Base-by-base conservation (phyloP, 2,329 filamentous ascomycete genomes). In the Paecilomyces variotii region DNA sequence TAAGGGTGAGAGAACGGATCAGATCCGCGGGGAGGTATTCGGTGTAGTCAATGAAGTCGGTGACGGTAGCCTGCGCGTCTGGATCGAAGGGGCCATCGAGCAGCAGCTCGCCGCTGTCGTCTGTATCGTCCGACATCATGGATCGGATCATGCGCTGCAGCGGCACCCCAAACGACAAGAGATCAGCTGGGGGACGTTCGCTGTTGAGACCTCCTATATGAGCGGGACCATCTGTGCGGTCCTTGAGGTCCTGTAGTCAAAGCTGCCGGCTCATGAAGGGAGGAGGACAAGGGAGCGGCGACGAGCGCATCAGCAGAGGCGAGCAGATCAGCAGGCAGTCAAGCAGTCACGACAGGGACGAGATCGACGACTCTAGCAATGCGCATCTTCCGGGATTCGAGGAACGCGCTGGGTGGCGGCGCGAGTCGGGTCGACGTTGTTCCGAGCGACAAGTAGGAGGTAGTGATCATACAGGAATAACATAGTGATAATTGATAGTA, bases 1-100 rank as follows among this genome's bases (percentile, higher is more conserved):
- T 85, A 59, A 87, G 77, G 56, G 81, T 84, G 57, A 87, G 74
- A 62, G 84, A 86, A 65, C 85, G 84, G 59, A 82, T 79, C 26
- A 87, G 76, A 68, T 87, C 84, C 9, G 84, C 83, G 34, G 85
- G 85, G 59, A 86, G 85, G 76, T 85, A 86, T 73, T 87, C 85
- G 62, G 85, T 87, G 73, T 87, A 87, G 71, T 87, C 84, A 59
- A 87, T 82, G 71, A 85, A 87, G 70, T 87, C 85, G 63, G 84
- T 86, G 53, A 87, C 82, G 27, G 84, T 86, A 34, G 84, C 82
- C 68, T 87, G 84, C 58, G 84, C 82, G 67, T 87, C 85, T 34
- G 85, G 84, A 67, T 87, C 84, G 57, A 80, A 78, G 56, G 80
- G 77, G 26, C 78, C 76, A 62, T 80, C 75, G n/a, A 76, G 65